A percentile compares a stretch with the other conserved stretches of the same genome.
phyloP scores from a whole-genome alignment of 2,329 filamentous ascomycete genomes.

The Neurospora sp. region DNA sequence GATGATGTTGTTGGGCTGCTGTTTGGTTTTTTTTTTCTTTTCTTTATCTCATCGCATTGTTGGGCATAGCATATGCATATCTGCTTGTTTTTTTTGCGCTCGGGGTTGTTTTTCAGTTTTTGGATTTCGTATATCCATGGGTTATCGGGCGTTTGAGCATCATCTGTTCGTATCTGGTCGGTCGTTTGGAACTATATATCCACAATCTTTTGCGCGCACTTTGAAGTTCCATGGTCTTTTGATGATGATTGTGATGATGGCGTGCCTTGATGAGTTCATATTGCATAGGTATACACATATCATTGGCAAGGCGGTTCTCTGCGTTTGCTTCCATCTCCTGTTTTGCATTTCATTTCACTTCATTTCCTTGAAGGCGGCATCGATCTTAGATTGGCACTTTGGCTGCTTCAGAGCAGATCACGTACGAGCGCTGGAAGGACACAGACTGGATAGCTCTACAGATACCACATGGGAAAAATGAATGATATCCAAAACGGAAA shows the following conservation, averaged over 20 bases:
- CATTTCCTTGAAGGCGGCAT: background rate
- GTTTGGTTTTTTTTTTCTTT: background rate
- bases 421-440: background rate
- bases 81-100: background rate
- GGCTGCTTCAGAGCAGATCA: background rate
- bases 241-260: background rate
- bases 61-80: background rate
- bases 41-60: background rate
- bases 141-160: background rate
- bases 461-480: background rate
- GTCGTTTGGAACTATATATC: background rate
- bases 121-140: background rate
- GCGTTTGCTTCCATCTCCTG: background rate
- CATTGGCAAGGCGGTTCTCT: background rate
- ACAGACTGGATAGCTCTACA: background rate
- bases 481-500: background rate
- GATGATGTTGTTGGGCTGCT: background rate
- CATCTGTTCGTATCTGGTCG: background rate
- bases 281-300: too few relatives aligned
- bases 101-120: background rate
- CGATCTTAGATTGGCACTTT: background rate
- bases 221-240: background rate
- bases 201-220: background rate
- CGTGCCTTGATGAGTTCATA: too few relatives aligned
- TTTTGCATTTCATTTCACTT: background rate